Evolutionary conservation across 176 grass and related monocot species (phyloP).

Genomic region (Bromus sterilis): DNA sequence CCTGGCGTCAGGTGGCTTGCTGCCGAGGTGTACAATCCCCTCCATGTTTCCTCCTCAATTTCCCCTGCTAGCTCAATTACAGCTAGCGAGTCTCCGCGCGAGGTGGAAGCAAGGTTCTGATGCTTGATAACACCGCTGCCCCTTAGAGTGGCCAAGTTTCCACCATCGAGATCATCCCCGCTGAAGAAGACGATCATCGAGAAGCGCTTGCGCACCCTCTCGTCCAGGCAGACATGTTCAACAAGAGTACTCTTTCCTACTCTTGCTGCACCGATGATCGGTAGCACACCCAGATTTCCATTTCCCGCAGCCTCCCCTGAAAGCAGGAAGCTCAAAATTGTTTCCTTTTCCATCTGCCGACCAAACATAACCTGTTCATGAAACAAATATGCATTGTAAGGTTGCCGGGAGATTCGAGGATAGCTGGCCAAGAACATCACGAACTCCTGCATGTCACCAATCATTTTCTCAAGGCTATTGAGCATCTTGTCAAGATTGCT

Average conservation of each 20-base stretch:
- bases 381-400: not conserved
- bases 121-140: not conserved
- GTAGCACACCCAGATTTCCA: slow-evolving; percentile 1
- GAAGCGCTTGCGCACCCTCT: slow-evolving; percentile 25
- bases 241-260: slow-evolving; percentile 41
- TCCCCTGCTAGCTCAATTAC: not conserved
- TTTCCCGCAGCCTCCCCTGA: not conserved
- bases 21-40: not conserved
- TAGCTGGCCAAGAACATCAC: slow-evolving; percentile 10
- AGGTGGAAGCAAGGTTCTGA: not conserved
- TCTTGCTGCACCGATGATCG: not conserved
- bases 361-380: slow-evolving; percentile 25
- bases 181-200: not conserved
- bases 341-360: slow-evolving; percentile 13
- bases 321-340: slow-evolving; percentile 11
- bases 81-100: not conserved
- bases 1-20: not conserved
- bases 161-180: not conserved
- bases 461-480: not conserved
- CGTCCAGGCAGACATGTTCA: slow-evolving; percentile 28
- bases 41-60: slow-evolving; percentile 14
- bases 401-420: slow-evolving; percentile 1
- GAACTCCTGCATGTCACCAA: slow-evolving; percentile 10
- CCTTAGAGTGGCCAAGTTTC: not conserved
- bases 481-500: not conserved